Base-by-base conservation (phyloP, 306 rosid species). In the Inga laurina region DNA sequence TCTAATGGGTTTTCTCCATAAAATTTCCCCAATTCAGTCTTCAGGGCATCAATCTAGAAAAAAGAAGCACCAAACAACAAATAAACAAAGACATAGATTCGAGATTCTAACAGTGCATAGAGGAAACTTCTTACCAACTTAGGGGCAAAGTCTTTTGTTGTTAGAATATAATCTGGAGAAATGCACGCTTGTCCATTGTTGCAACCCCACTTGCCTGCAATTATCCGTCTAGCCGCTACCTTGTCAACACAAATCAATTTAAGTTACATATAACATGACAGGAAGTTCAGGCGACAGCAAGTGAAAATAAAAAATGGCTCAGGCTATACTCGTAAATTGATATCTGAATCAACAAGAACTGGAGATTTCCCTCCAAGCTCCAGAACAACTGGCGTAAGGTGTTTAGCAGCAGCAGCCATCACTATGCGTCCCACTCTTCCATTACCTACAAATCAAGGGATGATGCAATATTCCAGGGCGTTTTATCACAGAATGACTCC, bases 311-410 rank as follows among this genome's bases (percentile, higher is more conserved):
- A 39, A 59, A 72, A 54, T 11, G 77, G 72, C 57, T 75, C 48
- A n/a, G 45, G 73, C 22, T 78, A 39, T 84, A 97, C 99, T 82
- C 84, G 81, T 71, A 94, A 87, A 87, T 94, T 90, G 62, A 90
- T 89, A 85, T 67, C 64, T 56, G 95, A 90, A 87, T 97, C 99
- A 70, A 97, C 98, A 73, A 97, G 79, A 77, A 83, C 94, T 1
- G 99, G 99, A 82, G 88, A 92, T 86, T 97, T 97, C 88, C 99
- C 99, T 84, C 99, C 99, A 48, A 97, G 99, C 91, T 97, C 99
- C 87, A 97, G 81, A 78, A 92, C 90, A 77, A 97, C 98, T 64
- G 99, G 99, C 45, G 99, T 97, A 82, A 97, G 98, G 89, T 97
- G 97, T 85, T 91, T 94, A 8, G 97, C 97, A 84, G 99, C 99